Evolutionary conservation across 192 early-diverging fungal genomes (phyloP).

Genomic region (Coemansia sp.): DNA sequence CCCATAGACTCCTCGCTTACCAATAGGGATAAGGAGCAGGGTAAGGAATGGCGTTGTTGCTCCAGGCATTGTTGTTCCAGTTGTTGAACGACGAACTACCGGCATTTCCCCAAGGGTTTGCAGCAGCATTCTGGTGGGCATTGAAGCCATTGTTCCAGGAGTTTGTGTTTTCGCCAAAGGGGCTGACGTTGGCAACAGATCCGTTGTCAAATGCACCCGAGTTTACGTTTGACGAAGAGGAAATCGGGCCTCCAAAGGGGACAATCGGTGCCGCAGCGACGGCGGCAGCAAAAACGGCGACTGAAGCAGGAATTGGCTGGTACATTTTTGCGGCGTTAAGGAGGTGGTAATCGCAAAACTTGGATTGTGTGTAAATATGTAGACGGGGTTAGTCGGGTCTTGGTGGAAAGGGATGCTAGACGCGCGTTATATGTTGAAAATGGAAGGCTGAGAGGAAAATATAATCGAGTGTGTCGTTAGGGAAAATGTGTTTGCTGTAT

Average conservation of each 20-base stretch:
- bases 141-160: slow-evolving; percentile 53
- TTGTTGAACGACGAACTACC: slow-evolving; percentile 53
- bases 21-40: slow-evolving; percentile 46
- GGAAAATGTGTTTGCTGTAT: neutral
- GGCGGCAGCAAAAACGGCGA: slow-evolving; percentile 14
- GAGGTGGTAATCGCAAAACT: no score
- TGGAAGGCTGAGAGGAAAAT: no score
- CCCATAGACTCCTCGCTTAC: slow-evolving; percentile 9
- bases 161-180: slow-evolving; percentile 40
- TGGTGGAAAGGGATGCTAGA: neutral
- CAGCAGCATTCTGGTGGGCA: slow-evolving; percentile 41
- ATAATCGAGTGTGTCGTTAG: no score
- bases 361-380: no score
- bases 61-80: slow-evolving; percentile 57
- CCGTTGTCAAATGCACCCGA: slow-evolving; percentile 52
- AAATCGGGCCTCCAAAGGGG: slow-evolving; percentile 23
- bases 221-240: slow-evolving; percentile 41
- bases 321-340: slow-evolving; percentile 13
- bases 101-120: slow-evolving; percentile 47
- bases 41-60: slow-evolving; percentile 32
- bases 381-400: neutral
- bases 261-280: slow-evolving; percentile 28
- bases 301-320: slow-evolving; percentile 7
- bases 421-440: no score
- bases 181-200: slow-evolving; percentile 28